Base-by-base conservation (phyloP, 192 early-diverging fungal species). In the Podila minutissima region DNA sequence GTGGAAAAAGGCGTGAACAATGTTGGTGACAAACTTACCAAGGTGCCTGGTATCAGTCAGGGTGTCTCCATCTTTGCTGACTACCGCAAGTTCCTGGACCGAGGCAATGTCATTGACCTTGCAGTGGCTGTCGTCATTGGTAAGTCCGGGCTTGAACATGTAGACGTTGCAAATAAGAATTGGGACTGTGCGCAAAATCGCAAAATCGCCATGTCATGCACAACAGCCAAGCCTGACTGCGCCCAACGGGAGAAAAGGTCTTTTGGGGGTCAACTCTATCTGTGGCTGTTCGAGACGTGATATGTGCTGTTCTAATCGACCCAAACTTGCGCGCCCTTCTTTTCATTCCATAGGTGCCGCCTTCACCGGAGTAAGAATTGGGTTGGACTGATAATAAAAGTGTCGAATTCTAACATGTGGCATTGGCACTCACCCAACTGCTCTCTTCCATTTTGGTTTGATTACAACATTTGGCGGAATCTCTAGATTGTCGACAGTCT, bases 81-180 rank as follows among this genome's bases (percentile, higher is more conserved):
- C 64, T 91, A 90, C 60, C 74, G 82, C 64, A 73, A 79, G 59
- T 91, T 91, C 62, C 58, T 91, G 19, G 66, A 81, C 29, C 69
- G 83, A 33, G 85, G 88, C 61, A 92, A 90, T 67, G 88, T 90
- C 1, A 75, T 92, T 41, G 90, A 92, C 58, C 65, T 92, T 26
- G 89, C 89, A 22, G 82, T 91, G 19, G 92, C 91, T 64, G 82
- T 92, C 62, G 84, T 92, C 61, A 91, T 92, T 67, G 91, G 92
- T 78, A 71, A 46, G 41, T 17, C 15, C 2, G 13, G 15, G 15
- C 1, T 3, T 4, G 41, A 46, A 11, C 20, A 26, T n/a, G 5
- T 2, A 7, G 22, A 35, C 57, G 22, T 58, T 38, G 29, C 1
- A 17, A 17, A 46, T 46, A 46, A 17, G 41, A 1, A 46, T 15